Conservation (phyloP, 768 basidiomycete species). For the Xerocomus brunneocitrinus region DNA sequence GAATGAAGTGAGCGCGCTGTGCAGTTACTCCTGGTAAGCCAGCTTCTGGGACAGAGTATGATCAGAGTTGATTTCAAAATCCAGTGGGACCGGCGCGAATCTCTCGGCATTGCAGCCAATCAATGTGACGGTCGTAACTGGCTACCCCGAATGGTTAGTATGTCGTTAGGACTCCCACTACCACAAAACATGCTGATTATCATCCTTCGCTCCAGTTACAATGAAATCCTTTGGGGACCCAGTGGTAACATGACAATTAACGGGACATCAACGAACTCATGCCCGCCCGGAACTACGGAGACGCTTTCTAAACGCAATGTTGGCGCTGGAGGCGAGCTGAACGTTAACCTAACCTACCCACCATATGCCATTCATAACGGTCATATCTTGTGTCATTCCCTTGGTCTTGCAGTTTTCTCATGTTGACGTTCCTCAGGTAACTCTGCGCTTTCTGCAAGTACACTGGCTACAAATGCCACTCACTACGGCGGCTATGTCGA, state of each 20-base stretch:
- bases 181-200: background rate
- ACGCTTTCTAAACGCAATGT: constrained; percentile 40
- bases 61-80: constrained; percentile 1
- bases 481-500: constrained; percentile 59
- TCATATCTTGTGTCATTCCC: constrained; percentile 19
- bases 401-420: background rate
- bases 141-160: constrained; percentile 65
- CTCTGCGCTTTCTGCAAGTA: constrained; percentile 48
- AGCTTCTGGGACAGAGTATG: no score
- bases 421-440: constrained; percentile 32
- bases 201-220: constrained; percentile 38
- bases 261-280: constrained; percentile 52
- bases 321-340: constrained; percentile 46
- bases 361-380: constrained; percentile 74
- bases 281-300: constrained; percentile 13
- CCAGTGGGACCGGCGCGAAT: constrained; percentile 48
- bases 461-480: constrained; percentile 69
- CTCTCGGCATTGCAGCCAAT: constrained; percentile 55
- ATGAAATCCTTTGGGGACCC: constrained; percentile 54
- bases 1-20: constrained; percentile 67
- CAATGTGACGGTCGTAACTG: constrained; percentile 40
- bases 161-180: background rate
- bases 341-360: constrained; percentile 50
- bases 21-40: constrained; percentile 51
- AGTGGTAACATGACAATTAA: constrained; percentile 76